Conservation (phyloP, 768 basidiomycete genomes). For the Glaciozyma antarctica region DNA sequence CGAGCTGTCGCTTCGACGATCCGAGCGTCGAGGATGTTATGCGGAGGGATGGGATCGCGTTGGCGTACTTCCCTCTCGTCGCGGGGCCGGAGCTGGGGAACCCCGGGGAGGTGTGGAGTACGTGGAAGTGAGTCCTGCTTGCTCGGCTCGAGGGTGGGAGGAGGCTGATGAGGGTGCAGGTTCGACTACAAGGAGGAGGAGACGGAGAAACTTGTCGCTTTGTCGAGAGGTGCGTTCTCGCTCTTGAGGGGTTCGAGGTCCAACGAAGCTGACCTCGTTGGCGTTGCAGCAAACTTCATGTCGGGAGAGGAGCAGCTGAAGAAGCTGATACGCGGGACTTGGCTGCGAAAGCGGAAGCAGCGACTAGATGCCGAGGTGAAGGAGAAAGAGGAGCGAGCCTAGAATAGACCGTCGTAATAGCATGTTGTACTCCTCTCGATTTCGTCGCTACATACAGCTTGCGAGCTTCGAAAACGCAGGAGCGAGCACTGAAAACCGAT, state of each 20-base stretch:
- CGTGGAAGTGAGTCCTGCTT: neutral
- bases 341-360: constrained; percentile 23
- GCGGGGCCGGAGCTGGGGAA: constrained; percentile 1
- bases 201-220: constrained; percentile 11
- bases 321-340: constrained; percentile 16
- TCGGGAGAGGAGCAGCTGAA: constrained; percentile 21
- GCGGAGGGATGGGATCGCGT: constrained; percentile 20
- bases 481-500: too few species aligned
- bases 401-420: too few species aligned
- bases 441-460: too few species aligned
- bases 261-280: neutral
- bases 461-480: too few species aligned
- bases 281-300: constrained; percentile 18
- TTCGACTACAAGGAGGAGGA: constrained; percentile 25
- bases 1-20: constrained; percentile 16
- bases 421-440: too few species aligned
- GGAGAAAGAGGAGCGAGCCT: too few species aligned
- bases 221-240: constrained; percentile 12
- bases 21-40: constrained; percentile 14
- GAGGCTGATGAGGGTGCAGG: constrained; percentile 14
- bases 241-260: neutral
- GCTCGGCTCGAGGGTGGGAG: neutral
- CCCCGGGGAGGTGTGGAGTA: neutral
- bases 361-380: constrained; percentile 7
- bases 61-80: constrained; percentile 10